Evolutionary conservation across 139 green algal genomes (phyloP), one percentile per base, ranked within the genome.

Genomic region (Axilococcus clingmanii): DNA sequence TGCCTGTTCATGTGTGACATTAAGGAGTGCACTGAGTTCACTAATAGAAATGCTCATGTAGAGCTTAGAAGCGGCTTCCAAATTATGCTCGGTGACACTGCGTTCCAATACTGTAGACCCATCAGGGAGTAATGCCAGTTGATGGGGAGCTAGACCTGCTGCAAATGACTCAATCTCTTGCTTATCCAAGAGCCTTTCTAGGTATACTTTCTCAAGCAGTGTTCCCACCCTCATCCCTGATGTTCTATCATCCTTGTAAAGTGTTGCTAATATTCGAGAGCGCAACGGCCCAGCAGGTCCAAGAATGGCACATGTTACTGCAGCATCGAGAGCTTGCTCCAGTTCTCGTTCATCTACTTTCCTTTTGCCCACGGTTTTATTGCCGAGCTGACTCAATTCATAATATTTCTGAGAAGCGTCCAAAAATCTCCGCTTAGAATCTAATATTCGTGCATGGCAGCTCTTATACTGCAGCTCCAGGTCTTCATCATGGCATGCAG

Each of bases 391-490:
- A 28, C 58, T 76, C 3, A 94, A 65, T 37, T 92, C 86, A 57
- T 94, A 94, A 79, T 93, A 96, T 19, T 78, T 70, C 9, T 78
- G 59, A 7, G 84, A 81, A 2, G 89, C 87, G 49, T 97, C 86
- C 37, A 94, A 61, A 65, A 96, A 98, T 45, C 78, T 80, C 16
- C 92, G 65, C 72, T 97, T 98, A 50, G 78, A 70, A 64, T 98
- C 91, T 29, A 96, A 71, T 42, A 98, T 88, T 56, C 87, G 77
- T 2, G 89, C 91, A 56, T 96, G 95, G 75, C 88, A 95, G 20
- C 68, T 78, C 71, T 93, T 95, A 80, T 98, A 98, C 73, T 95
- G 83, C 62, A 97, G 79, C 69, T 91, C 75, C 50, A 97, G 66
- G 19, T 55, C 78, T 19, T 83, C 55, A 31, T 93, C 68, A 52